Conservation (phyloP, 345 rosid species). For the Gossypium mustelinum region DNA sequence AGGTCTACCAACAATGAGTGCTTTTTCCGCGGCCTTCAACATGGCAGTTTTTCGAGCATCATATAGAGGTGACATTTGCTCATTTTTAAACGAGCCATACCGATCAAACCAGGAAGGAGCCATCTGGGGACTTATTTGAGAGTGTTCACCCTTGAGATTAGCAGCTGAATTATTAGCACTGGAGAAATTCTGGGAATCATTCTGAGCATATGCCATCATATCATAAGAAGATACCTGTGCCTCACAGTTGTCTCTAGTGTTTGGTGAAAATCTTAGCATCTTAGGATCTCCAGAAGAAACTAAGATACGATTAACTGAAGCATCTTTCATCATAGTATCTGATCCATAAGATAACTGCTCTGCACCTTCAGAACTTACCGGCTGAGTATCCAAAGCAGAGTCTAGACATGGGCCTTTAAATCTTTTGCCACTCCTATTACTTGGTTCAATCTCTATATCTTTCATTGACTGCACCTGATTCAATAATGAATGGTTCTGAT, state of each 20-base stretch:
- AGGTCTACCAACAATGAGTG: conserved; percentile 38
- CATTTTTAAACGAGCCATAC: conserved; percentile 66
- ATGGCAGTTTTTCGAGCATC: conserved; percentile 37
- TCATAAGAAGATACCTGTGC: conserved; percentile 31
- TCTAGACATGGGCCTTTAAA: conserved; percentile 36
- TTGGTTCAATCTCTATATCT: conserved; percentile 42
- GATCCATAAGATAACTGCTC: conserved; percentile 35
- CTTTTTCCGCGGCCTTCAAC: conserved; percentile 41
- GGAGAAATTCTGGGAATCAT: conserved; percentile 20
- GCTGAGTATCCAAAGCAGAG: conserved; percentile 37
- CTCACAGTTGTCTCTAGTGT: conserved; percentile 25
- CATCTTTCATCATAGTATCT: conserved; percentile 32
- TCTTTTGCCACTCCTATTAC: conserved; percentile 46
- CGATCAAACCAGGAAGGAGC: conserved; percentile 82
- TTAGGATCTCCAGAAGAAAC: conserved; percentile 33
- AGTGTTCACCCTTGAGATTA: conserved; percentile 37
- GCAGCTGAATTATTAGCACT: conserved; percentile 33
- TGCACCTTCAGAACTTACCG: conserved; percentile 30
- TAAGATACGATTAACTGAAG: conserved; percentile 19
- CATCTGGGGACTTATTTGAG: conserved; percentile 64
- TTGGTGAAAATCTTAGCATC: conserved; percentile 31
- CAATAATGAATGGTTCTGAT: conserved; percentile 42
- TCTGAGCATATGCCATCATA: conserved; percentile 28
- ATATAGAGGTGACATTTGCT: conserved; percentile 43
- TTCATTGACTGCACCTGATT: conserved; percentile 53